Evolutionary conservation across 805 yeast genomes (phyloP).

Genomic region (Lachancea sp.): DNA sequence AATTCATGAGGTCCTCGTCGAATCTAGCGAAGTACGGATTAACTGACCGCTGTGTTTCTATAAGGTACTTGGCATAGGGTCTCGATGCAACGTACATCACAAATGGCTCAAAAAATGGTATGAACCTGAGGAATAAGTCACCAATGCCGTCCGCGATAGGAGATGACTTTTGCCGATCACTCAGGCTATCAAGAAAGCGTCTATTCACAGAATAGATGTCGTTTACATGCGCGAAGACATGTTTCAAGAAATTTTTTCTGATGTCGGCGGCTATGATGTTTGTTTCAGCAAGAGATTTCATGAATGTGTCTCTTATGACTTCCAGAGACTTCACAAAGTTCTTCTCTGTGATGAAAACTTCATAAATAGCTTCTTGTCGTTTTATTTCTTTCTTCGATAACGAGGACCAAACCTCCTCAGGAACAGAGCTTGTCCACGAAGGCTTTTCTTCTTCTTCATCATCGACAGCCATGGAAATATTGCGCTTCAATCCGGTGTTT

Average conservation of each 20-base stretch:
- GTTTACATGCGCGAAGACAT: constrained; percentile 84
- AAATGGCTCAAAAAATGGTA: constrained; percentile 86
- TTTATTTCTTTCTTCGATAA: constrained; percentile 80
- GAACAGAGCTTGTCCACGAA: constrained; percentile 90
- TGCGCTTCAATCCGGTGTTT: constrained; percentile 74
- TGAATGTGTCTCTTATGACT: constrained; percentile 87
- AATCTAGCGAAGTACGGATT: constrained; percentile 90
- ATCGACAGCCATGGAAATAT: constrained; percentile 36
- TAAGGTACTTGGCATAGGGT: constrained; percentile 90
- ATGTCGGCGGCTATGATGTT: constrained; percentile 84
- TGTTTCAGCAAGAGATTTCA: constrained; percentile 80
- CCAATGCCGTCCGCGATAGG: constrained; percentile 84
- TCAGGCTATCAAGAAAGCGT: constrained; percentile 80
- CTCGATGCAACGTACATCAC: constrained; percentile 91
- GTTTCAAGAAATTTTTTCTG: constrained; percentile 82
- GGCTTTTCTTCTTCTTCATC: constrained; percentile 63
- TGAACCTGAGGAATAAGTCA: constrained; percentile 77
- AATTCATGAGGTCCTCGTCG: constrained; percentile 83
- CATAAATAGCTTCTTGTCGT: constrained; percentile 93
- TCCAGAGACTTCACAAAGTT: constrained; percentile 94
- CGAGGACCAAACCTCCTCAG: constrained; percentile 67
- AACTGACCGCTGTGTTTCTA: constrained; percentile 86
- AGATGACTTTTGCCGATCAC: constrained; percentile 77
- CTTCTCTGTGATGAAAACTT: constrained; percentile 86
- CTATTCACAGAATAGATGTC: constrained; percentile 82